Conservation (phyloP, 2,329 filamentous ascomycete species). For the Xylaria sp. region DNA sequence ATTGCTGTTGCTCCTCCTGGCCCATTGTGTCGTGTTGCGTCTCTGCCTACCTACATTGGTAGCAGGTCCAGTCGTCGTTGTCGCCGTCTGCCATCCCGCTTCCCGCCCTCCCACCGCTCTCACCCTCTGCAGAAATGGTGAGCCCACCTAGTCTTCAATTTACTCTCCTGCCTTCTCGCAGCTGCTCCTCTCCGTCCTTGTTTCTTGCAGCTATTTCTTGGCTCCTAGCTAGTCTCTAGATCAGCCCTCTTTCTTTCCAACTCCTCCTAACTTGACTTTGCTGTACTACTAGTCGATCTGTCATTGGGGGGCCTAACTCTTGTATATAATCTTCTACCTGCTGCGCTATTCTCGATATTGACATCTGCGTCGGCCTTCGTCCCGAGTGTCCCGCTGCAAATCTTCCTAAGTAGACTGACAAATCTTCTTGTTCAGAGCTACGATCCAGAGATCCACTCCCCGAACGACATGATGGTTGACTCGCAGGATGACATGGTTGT, state of each 20-base stretch:
- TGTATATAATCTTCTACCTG: constrained; percentile 6
- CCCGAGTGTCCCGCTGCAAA: background rate
- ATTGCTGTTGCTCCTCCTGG: background rate
- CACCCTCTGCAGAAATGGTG: constrained; percentile 36
- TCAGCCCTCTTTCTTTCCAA: constrained; percentile 5
- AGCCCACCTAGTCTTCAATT: constrained; percentile 30
- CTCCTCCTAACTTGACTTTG: constrained; percentile 13
- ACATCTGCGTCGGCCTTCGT: background rate
- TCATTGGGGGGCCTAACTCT: constrained; percentile 2
- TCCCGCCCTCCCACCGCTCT: constrained; percentile 11
- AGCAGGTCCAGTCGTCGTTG: constrained; percentile 7
- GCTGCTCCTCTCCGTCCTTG: constrained; percentile 7
- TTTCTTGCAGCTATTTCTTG: constrained; percentile 13
- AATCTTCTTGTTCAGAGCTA: constrained; percentile 56
- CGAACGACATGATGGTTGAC: constrained; percentile 67
- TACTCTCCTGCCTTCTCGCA: constrained; percentile 10
- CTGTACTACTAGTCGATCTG: constrained; percentile 1
- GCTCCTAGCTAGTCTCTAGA: constrained; percentile 10
- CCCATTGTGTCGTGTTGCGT: background rate
- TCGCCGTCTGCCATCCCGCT: constrained; percentile 4
- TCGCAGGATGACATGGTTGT: constrained; percentile 65
- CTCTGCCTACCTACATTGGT: background rate
- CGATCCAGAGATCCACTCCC: constrained; percentile 62
- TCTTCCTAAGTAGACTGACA: constrained; percentile 36
- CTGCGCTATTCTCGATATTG: constrained; percentile 5